Conservation (phyloP, 208 protist genomes). For the Crithidia expoeki region DNA sequence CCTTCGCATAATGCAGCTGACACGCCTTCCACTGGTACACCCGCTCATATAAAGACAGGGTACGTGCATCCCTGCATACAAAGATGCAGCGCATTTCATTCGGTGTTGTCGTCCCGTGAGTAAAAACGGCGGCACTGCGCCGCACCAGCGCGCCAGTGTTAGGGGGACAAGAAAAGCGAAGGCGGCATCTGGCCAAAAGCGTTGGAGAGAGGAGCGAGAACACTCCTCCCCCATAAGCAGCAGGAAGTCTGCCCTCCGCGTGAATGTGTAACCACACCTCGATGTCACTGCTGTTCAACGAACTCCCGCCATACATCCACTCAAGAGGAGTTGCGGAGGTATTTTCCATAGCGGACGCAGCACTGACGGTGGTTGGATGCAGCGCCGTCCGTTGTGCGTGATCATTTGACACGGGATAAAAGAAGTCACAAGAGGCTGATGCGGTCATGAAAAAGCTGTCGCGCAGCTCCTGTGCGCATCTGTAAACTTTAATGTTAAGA, state of each 20-base stretch:
- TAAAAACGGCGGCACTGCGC: constrained; percentile 4
- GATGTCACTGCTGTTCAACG: not conserved
- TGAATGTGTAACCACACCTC: constrained; percentile 19
- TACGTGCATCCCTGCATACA: not conserved
- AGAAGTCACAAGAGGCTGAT: constrained; percentile 9
- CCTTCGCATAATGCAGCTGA: not conserved
- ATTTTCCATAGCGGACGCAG: not conserved
- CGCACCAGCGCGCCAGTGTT: not conserved
- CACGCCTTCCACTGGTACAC: constrained; percentile 13
- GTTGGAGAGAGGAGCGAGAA: not conserved
- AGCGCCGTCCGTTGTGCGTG: not conserved
- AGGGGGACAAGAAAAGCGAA: constrained; percentile 4
- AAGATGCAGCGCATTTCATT: constrained; percentile 13
- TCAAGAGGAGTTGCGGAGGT: constrained; percentile 14
- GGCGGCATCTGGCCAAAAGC: constrained; percentile 2
- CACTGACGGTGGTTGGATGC: not conserved
- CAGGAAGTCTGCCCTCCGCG: not conserved
- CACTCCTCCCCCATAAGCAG: not conserved
- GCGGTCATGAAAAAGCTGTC: not conserved
- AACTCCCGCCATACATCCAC: constrained; percentile 5
- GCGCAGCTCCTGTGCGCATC: too few species aligned
- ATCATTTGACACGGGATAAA: not conserved
- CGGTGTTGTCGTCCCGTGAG: not conserved
- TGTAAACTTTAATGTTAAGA: too few species aligned
- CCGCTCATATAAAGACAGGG: constrained; percentile 19